Evolutionary conservation across 805 yeast genomes (phyloP), one percentile per base, ranked within the genome.

Genomic region (Monosporozyma yasuniensis): DNA sequence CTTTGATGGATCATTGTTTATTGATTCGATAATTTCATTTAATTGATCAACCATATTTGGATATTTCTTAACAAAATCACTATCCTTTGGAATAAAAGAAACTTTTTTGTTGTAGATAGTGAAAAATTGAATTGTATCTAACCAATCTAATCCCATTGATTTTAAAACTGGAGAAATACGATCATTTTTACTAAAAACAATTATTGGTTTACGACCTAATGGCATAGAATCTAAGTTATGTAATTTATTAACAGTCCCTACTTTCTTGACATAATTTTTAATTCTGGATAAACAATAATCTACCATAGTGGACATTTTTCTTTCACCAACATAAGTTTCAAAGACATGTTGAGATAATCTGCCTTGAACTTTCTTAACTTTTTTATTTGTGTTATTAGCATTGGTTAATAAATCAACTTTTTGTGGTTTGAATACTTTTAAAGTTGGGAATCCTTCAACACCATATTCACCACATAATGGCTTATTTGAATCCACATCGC

Each of bases 401-500:
- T 11, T 14, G 6, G 11, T 12, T 27, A 11, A 39, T 27, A 49
- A 43, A 16, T 63, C 54, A 42, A 69, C 69, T 60, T 86, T 87
- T 19, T 93, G 89, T 1, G 97, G 96, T 59, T 91, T 76, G 68
- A 84, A 90, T 3, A 84, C 83, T 70, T 82, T 68, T 28, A 93
- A 65, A 0, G 97, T 87, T 8, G 99, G 99, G 66, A 77, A 91
- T 0, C 96, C 95, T 56, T 78, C 72, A 28, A 93, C 70, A 49
- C 76, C 73, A 64, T 83, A 75, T 50, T 75, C 67, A 21, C 80
- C 68, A 70, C 99, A 93, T 3, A 93, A 63, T 32, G 71, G 75
- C 66, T 83, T 80, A 63, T 89, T 89, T 49, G 62, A 63, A 3
- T 74, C 77, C 47, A 77, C 75, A 60, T 89, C 96, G 69, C 99